Conservation (phyloP, 2,329 filamentous ascomycete genomes). For the Ceratocystis colombiana region DNA sequence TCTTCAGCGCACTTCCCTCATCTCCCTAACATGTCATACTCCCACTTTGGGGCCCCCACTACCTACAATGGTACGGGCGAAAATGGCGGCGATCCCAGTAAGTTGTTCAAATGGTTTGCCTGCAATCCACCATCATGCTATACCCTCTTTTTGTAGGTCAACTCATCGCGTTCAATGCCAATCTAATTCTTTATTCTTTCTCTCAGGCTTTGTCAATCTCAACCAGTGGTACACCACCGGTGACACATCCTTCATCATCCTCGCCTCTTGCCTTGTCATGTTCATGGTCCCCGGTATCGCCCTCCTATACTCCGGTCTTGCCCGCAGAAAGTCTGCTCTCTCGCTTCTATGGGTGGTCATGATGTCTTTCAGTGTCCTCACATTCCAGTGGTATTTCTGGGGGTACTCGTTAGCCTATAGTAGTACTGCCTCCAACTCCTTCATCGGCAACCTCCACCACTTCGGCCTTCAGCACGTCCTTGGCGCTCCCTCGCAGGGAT, state of each 20-base stretch:
- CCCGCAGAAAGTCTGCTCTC: slow-evolving; percentile 92
- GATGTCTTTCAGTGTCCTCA: slow-evolving; percentile 81
- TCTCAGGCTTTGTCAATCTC: slow-evolving; percentile 66
- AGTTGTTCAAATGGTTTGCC: slow-evolving; percentile 17
- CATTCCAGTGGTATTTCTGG: slow-evolving; percentile 99
- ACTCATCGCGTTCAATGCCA: not conserved
- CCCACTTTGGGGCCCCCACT: slow-evolving; percentile 48
- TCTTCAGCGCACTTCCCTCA: not conserved
- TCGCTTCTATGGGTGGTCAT: slow-evolving; percentile 97
- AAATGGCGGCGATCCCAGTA: slow-evolving; percentile 59
- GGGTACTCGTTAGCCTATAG: slow-evolving; percentile 94
- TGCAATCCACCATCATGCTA: too few relatives aligned
- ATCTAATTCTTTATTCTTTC: not conserved
- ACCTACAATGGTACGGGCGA: slow-evolving; percentile 55
- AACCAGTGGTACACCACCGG: slow-evolving; percentile 93
- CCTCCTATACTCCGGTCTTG: slow-evolving; percentile 93
- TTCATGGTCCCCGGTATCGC: slow-evolving; percentile 95
- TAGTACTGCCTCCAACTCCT: slow-evolving; percentile 68
- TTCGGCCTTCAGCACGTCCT: slow-evolving; percentile 82
- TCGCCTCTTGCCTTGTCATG: slow-evolving; percentile 84
- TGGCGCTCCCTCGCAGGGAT: slow-evolving; percentile 75
- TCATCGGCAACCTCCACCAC: slow-evolving; percentile 81
- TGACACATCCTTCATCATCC: slow-evolving; percentile 87
- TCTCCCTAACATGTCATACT: slow-evolving; percentile 45
- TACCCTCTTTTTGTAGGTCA: not conserved